A percentile compares a stretch with the other conserved stretches of the same genome.
Evolutionary conservation across 768 basidiomycete species (phyloP).

Genomic region (Fibroporia radiculosa): DNA sequence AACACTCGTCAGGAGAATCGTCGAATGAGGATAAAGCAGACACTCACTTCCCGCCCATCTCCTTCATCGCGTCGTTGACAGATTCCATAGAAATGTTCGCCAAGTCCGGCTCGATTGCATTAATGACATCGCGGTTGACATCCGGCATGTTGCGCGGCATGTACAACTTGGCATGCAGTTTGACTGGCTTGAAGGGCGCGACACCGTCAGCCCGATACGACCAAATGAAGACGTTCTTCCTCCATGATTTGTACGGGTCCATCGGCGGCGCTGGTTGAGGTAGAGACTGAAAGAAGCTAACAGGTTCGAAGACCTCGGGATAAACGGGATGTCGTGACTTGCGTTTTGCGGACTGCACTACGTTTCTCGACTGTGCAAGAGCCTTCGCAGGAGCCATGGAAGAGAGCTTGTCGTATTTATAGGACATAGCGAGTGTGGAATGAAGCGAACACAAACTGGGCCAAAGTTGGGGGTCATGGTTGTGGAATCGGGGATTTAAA

Average conservation of each 20-base stretch:
- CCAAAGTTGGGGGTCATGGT: background rate
- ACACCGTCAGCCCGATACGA: too few species aligned
- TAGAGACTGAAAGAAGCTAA: too few species aligned
- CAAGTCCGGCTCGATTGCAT: background rate
- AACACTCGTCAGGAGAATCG: background rate
- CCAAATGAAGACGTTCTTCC: too few species aligned
- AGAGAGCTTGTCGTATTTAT: slow-evolving; percentile 1
- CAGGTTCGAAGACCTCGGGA: background rate
- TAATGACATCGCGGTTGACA: background rate
- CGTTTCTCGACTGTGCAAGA: background rate
- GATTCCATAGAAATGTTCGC: background rate
- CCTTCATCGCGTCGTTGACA: background rate
- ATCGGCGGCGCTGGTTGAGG: too few species aligned
- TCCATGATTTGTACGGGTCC: too few species aligned
- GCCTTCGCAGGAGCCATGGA: background rate
- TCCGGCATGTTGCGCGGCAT: background rate
- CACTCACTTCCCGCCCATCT: background rate
- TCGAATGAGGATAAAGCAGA: background rate
- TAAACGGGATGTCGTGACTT: background rate
- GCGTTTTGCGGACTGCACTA: background rate
- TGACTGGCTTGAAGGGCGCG: too few species aligned
- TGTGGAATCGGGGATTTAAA: background rate
- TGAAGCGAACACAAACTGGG: background rate
- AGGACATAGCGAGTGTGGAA: background rate
- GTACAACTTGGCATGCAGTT: too few species aligned